A percentile compares a stretch with the other conserved stretches of the same genome.
Conservation (phyloP, 2,329 filamentous ascomycete species). For the Cordyceps fumosorosea region DNA sequence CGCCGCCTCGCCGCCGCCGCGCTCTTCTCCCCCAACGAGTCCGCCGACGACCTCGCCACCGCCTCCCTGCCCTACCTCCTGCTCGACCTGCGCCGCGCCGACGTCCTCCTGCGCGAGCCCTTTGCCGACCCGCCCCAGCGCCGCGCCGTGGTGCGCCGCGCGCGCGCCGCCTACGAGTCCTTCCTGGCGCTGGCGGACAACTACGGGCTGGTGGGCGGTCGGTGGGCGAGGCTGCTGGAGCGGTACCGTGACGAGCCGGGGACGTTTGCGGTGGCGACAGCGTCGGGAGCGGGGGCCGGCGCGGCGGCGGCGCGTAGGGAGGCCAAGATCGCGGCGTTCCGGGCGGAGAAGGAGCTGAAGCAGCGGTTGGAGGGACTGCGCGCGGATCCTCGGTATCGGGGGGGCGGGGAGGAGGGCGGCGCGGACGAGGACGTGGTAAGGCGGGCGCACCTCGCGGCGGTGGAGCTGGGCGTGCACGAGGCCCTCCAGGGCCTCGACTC, state of each 20-base stretch:
- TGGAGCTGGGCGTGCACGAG: constrained; percentile 68
- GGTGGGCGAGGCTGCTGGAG: constrained; percentile 64
- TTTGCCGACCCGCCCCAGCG: constrained; percentile 49
- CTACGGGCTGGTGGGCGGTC: constrained; percentile 63
- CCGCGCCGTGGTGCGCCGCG: constrained; percentile 52
- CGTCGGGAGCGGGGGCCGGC: constrained; percentile 38
- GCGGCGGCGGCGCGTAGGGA: constrained; percentile 65
- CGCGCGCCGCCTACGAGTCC: constrained; percentile 66
- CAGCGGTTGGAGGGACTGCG: constrained; percentile 62
- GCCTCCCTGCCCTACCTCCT: constrained; percentile 81
- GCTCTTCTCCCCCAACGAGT: constrained; percentile 87
- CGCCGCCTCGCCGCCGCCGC: constrained; percentile 63
- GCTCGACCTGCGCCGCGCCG: constrained; percentile 70
- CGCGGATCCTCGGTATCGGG: constrained; percentile 42
- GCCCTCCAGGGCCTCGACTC: constrained; percentile 84
- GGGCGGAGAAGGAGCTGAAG: constrained; percentile 78
- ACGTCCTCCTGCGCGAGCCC: constrained; percentile 65
- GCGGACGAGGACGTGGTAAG: constrained; percentile 82
- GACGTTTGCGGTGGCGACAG: constrained; percentile 62
- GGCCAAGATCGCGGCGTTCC: constrained; percentile 79
- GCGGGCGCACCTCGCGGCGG: constrained; percentile 68
- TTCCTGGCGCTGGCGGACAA: constrained; percentile 72
- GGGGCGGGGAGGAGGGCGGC: constrained; percentile 42
- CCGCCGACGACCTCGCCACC: constrained; percentile 78
- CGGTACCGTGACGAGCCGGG: constrained; percentile 64